Evolutionary conservation across 1,284 basidiomycete species (phyloP), one percentile per base, ranked within the genome.

Genomic region (Cryptococcus depauperatus): DNA sequence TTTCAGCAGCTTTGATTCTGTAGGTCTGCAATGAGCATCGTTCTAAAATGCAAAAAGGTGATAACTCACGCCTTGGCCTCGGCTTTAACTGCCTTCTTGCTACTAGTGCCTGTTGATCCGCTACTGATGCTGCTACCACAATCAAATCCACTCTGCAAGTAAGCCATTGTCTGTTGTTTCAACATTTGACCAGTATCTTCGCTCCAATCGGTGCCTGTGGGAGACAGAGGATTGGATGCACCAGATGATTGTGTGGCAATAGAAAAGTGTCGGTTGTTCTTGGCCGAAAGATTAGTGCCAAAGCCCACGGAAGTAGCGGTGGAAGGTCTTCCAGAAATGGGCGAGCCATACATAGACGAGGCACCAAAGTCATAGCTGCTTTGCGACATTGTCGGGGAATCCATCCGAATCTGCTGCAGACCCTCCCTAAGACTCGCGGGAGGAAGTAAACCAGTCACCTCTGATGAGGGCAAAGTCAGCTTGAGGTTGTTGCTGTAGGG

Each of bases 41-140:
- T 16, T 26, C 27, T 3, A 25, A 34, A 35, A 19, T 29, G 26
- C 13, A 3, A 26, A 29, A 35, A 34, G 28, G 22, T 26, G 30
- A 30, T 10, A 3, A 57, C 60, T 58, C 35, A 61, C 61, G 47
- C 46, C 39, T 63, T 59, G 39, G 47, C 44, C 32, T 59, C 61
- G 4, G 41, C 47, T 37, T 63, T 63, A 4, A 30, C 38, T n/a
- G 48, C 45, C 29, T 55, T 53, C 47, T 56, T 59, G 38, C 44
- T 49, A 16, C 48, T 48, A 22, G 51, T 49, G 1, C 58, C 55
- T 1, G 57, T 59, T 3, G 52, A 56, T 9, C 56, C 61, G 10
- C 52, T 55, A 14, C 47, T 48, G 21, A 54, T 54, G 45, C 51
- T 57, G 7, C 35, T 37, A 6, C 35, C 35, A 37, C 35, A 37